These are phyloP conservation scores for Dacryopinax primogenitus DNA, from an alignment of 768 basidiomycete species.

Conservation along the genomic window DNA sequence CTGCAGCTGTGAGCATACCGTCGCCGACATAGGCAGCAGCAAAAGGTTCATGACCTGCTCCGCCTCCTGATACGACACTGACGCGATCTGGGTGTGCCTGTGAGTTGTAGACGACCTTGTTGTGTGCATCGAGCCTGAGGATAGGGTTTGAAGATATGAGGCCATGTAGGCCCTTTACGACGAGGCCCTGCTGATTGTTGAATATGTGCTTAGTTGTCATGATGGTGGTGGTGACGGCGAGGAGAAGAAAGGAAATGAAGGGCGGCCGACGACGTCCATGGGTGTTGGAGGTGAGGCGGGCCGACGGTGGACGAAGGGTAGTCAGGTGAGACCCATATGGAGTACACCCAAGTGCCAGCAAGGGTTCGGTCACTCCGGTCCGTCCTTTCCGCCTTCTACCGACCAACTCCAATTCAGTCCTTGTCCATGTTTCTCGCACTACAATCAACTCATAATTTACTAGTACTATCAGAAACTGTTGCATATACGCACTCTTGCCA, in stretches of 20 bases:
- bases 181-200: slow-evolving; percentile 32
- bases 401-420: too few species aligned
- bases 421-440: too few species aligned
- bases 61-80: slow-evolving; percentile 38
- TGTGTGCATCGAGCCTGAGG: slow-evolving; percentile 28
- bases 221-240: slow-evolving; percentile 8
- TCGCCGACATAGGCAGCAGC: slow-evolving; percentile 44
- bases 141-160: slow-evolving; percentile 33
- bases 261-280: background rate
- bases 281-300: background rate
- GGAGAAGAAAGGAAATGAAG: background rate
- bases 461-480: too few species aligned
- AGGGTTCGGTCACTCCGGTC: too few species aligned
- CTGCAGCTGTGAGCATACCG: slow-evolving; percentile 44
- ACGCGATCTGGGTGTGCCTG: slow-evolving; percentile 24
- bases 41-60: slow-evolving; percentile 49
- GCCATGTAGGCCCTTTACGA: slow-evolving; percentile 34
- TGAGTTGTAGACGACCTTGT: slow-evolving; percentile 29
- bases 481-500: too few species aligned
- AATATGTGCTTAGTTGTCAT: slow-evolving; percentile 38
- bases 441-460: too few species aligned
- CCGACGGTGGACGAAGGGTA: background rate
- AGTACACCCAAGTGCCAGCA: background rate
- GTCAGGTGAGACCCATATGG: background rate
- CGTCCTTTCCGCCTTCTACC: background rate